A percentile compares a stretch with the other conserved stretches of the same genome.
Conservation (phyloP, 352 stramenopile species). For the Aphanomyces cochlioides region DNA sequence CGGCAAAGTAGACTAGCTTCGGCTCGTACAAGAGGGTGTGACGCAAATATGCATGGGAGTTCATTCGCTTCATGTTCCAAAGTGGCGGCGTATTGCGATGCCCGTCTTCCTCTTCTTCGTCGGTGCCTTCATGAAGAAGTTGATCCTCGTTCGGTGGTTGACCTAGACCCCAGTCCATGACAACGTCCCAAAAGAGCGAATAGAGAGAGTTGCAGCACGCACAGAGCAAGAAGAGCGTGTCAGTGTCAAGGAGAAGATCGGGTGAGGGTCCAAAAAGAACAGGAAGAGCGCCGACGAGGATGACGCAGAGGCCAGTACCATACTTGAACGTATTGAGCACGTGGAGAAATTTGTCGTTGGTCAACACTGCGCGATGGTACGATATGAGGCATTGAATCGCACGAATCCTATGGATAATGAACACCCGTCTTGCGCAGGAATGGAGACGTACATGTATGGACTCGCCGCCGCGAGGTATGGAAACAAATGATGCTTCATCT, state of each 20-base stretch:
- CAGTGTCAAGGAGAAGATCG: conserved; percentile 40
- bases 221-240: conserved; percentile 69
- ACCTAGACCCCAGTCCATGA: conserved; percentile 95
- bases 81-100: conserved; percentile 35
- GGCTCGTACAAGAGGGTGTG: conserved; percentile 64
- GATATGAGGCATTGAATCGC: conserved; percentile 78
- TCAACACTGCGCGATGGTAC: conserved; percentile 61
- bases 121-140: background rate
- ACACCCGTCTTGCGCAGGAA: background rate
- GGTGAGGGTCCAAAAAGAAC: conserved; percentile 54
- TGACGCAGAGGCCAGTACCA: conserved; percentile 72
- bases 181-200: conserved; percentile 96
- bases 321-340: conserved; percentile 86
- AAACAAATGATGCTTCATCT: conserved; percentile 67
- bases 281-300: conserved; percentile 67
- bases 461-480: conserved; percentile 65
- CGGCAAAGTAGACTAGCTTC: conserved; percentile 83
- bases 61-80: background rate
- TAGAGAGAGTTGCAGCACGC: conserved; percentile 93
- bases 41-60: conserved; percentile 42
- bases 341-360: conserved; percentile 76
- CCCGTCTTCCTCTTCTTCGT: conserved; percentile 18
- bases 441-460: conserved; percentile 59
- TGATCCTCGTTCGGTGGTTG: conserved; percentile 38
- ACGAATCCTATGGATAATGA: conserved; percentile 48